Percentiles rank a stretch among this genome's conserved stretches.
Evolutionary conservation across 1,139 yeast genomes (phyloP).

Genomic region (Pichia sp.): DNA sequence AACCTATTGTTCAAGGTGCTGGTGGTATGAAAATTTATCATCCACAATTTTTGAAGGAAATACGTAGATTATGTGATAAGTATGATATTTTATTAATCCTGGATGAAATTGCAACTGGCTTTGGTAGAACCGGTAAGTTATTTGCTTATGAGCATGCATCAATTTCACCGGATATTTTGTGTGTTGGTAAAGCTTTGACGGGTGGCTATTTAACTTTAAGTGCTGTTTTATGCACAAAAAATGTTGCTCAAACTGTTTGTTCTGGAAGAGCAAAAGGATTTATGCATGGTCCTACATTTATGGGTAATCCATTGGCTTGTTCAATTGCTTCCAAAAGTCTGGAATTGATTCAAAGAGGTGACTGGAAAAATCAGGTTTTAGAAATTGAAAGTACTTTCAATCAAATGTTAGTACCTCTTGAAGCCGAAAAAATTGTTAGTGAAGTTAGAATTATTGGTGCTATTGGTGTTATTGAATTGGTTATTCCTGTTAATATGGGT

Average conservation of each 20-base stretch:
- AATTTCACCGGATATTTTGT: conserved; percentile 36
- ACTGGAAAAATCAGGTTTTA: conserved; percentile 12
- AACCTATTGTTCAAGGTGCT: conserved; percentile 25
- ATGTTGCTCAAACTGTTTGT: conserved; percentile 11
- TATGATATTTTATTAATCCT: conserved; percentile 46
- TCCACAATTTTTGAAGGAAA: conserved; percentile 9
- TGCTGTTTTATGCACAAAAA: conserved; percentile 12
- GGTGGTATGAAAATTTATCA: conserved; percentile 23
- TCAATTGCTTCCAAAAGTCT: conserved; percentile 14
- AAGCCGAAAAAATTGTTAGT: conserved; percentile 3
- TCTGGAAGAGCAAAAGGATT: conserved; percentile 14
- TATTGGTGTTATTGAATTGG: conserved; percentile 29
- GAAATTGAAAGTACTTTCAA: conserved; percentile 8
- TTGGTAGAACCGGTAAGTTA: conserved; percentile 44
- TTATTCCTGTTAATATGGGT: conserved; percentile 19
- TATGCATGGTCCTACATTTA: conserved; percentile 18
- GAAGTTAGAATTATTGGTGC: conserved; percentile 29
- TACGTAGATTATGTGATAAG: conserved; percentile 45
- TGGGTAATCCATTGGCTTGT: conserved; percentile 17
- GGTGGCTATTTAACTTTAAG: conserved; percentile 30
- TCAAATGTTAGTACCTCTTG: background rate
- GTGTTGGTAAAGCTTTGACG: conserved; percentile 37
- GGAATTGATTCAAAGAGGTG: conserved; percentile 10
- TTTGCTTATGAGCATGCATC: conserved; percentile 42
- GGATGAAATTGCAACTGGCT: conserved; percentile 60